These are phyloP conservation scores for Fusarium pseudocircinatum DNA, from an alignment of 2,329 filamentous ascomycete species.

Conservation along the genomic window DNA sequence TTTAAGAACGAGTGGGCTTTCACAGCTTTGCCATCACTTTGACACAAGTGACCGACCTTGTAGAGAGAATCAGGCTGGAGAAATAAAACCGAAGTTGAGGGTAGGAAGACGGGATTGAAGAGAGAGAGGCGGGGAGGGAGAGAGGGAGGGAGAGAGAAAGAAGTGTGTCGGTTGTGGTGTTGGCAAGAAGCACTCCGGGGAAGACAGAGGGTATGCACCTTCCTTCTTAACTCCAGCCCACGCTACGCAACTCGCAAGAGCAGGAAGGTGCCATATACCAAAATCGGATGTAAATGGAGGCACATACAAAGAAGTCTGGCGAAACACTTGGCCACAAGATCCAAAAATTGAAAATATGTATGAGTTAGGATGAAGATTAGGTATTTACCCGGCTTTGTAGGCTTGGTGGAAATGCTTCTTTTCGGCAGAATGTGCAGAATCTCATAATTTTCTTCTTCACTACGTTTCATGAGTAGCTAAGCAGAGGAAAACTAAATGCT, in stretches of 20 bases:
- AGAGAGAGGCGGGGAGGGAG: not conserved
- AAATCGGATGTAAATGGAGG: not conserved
- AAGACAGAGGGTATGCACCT: constrained; percentile 4
- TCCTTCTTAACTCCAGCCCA: constrained; percentile 1
- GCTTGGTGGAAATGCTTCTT: not conserved
- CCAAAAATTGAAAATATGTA: constrained; percentile 10
- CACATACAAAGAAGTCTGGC: not conserved
- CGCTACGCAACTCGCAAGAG: not conserved
- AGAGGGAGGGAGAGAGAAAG: not conserved
- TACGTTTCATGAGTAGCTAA: not conserved
- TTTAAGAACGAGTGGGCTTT: constrained; percentile 27
- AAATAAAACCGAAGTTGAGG: constrained; percentile 2
- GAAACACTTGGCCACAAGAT: not conserved
- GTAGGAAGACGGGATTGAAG: not conserved
- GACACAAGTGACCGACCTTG: constrained; percentile 1
- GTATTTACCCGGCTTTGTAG: not conserved
- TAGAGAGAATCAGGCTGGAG: not conserved
- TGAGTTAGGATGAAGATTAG: constrained; percentile 2
- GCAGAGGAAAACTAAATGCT: not conserved
- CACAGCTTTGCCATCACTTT: constrained; percentile 20
- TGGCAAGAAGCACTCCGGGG: not conserved
- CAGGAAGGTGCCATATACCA: not conserved
- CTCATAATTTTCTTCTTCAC: not conserved
- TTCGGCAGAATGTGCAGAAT: not conserved
- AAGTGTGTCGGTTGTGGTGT: not conserved